Percentiles rank a stretch among this genome's conserved stretches.
phyloP scores from a whole-genome alignment of 2,329 filamentous ascomycete genomes.

The Pseudovirgaria hyperparasitica region DNA sequence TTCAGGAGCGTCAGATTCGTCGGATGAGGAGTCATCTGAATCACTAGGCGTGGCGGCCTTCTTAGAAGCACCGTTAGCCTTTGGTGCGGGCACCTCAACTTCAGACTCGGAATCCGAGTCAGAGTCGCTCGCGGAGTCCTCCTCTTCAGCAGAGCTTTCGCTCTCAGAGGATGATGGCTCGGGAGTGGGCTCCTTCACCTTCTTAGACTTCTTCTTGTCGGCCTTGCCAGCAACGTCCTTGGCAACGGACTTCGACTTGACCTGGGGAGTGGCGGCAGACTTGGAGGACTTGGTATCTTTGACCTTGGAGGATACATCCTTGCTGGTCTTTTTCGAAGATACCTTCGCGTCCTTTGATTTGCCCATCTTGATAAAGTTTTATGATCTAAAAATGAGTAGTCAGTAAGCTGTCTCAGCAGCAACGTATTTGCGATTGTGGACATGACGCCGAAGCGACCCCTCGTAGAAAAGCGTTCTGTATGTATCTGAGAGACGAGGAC shows the following conservation, averaged over 20 bases:
- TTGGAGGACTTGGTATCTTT: conserved; percentile 26
- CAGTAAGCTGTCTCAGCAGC: too few species aligned
- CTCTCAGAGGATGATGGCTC: conserved; percentile 24
- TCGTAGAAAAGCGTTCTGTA: too few species aligned
- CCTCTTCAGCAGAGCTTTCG: conserved; percentile 15
- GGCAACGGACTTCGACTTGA: conserved; percentile 54
- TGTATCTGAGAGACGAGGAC: too few species aligned
- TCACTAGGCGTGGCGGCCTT: conserved; percentile 11
- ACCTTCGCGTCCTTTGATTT: conserved; percentile 19
- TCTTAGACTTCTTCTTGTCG: conserved; percentile 36
- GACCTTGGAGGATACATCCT: conserved; percentile 10
- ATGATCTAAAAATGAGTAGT: too few species aligned
- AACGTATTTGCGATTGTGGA: too few species aligned
- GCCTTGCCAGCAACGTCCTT: conserved; percentile 32
- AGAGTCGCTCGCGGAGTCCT: conserved; percentile 23
- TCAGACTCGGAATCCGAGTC: conserved; percentile 22
- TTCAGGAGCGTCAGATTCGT: conserved; percentile 10
- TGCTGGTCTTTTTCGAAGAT: neutral
- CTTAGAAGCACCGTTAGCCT: conserved; percentile 15
- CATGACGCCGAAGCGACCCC: too few species aligned
- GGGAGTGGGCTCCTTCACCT: conserved; percentile 35
- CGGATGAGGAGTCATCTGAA: conserved; percentile 5
- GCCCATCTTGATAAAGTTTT: conserved; percentile 15
- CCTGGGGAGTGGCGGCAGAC: conserved; percentile 49
- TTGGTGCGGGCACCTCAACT: conserved; percentile 19